Evolutionary conservation across 805 yeast genomes (phyloP), one percentile per base, ranked within the genome.

Genomic region (Candida saitoana): DNA sequence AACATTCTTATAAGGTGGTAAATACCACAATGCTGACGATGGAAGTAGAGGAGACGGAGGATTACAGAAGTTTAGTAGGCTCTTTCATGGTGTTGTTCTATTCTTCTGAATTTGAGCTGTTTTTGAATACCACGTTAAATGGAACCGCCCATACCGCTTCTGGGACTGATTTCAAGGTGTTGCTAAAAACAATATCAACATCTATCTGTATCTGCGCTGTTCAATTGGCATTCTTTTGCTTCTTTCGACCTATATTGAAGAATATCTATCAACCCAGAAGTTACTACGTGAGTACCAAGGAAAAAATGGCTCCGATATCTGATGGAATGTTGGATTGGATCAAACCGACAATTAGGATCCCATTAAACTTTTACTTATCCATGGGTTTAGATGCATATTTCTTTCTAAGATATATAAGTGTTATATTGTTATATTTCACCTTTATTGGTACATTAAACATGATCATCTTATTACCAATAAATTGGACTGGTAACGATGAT

Each of bases 331-430:
- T 81, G 20, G 68, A 69, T 3, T 86, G 91, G 91, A 46, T 82
- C 1, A 34, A 51, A 3, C 74, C 78, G 0, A 64, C 75, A 0
- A 41, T 77, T 20, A 46, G 54, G 6, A 55, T 60, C 16, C 68
- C 71, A 1, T 62, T 77, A 4, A 64, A 67, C 6, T 62, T 65
- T 20, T 81, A 77, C 50, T 54, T 70, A 19, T 59, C 66, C 1
- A 61, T 74, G 46, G 95, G 96, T 0, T 56, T 86, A 5, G 96
- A 88, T 57, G 80, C 89, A 0, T 87, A 83, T 56, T 81, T 83
- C 53, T 82, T 86, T 48, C 51, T 87, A 2, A 59, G 96, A 38
- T 87, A 75, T 50, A 53, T 87, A 36, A 58, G 66, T 38, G 62
- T 82, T 3, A 52, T 84, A 8, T 53, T 78, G 24, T 46, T 73